Evolutionary conservation across 805 yeast species (phyloP).

Genomic region (Yamadazyma laniorum): DNA sequence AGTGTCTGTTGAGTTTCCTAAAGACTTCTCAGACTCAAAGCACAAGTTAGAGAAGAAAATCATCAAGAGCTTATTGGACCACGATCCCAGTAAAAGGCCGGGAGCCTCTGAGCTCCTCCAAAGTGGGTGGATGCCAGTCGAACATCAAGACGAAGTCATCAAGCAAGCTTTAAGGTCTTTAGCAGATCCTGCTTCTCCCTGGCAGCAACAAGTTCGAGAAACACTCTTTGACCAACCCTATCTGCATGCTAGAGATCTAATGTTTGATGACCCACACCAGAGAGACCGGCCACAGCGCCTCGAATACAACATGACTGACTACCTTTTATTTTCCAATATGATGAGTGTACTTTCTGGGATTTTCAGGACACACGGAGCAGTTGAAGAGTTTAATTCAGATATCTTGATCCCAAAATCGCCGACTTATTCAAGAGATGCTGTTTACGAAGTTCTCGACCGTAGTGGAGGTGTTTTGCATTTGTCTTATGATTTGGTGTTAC

Average conservation of each 20-base stretch:
- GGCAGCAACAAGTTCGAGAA: slow-evolving; percentile 90
- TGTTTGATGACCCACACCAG: slow-evolving; percentile 60
- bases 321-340: slow-evolving; percentile 58
- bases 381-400: slow-evolving; percentile 65
- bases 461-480: slow-evolving; percentile 86
- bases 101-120: slow-evolving; percentile 71
- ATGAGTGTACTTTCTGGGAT: slow-evolving; percentile 58
- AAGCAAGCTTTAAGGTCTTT: slow-evolving; percentile 83
- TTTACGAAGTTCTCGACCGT: slow-evolving; percentile 78
- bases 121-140: slow-evolving; percentile 83
- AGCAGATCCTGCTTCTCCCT: slow-evolving; percentile 87
- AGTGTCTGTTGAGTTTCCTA: slow-evolving; percentile 64
- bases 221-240: slow-evolving; percentile 84
- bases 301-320: slow-evolving; percentile 38
- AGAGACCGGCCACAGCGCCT: slow-evolving; percentile 23
- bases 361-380: slow-evolving; percentile 82
- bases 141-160: slow-evolving; percentile 85
- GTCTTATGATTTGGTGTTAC: slow-evolving; percentile 86
- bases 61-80: slow-evolving; percentile 66
- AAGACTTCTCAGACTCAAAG: slow-evolving; percentile 54
- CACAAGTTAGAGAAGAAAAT: slow-evolving; percentile 62
- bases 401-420: slow-evolving; percentile 78
- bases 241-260: slow-evolving; percentile 76
- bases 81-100: slow-evolving; percentile 76
- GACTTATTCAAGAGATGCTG: slow-evolving; percentile 58